phyloP scores from a whole-genome alignment of 129 eudicot species.

The Saposhnikovia divaricata region DNA sequence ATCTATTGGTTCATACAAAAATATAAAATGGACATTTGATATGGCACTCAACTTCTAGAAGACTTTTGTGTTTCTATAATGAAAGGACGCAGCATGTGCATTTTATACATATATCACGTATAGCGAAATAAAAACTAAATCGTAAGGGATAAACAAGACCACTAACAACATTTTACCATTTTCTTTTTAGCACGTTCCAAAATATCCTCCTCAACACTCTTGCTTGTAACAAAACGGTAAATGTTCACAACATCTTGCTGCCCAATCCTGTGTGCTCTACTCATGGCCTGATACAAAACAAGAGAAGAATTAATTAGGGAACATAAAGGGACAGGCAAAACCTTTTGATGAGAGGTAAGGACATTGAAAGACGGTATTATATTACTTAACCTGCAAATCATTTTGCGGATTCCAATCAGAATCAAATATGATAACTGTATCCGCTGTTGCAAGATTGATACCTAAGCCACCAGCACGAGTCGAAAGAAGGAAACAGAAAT shows the following conservation, averaged over 20 bases:
- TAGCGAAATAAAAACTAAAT: not conserved
- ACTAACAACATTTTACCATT: constrained; percentile 43
- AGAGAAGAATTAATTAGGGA: not conserved
- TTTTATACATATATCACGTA: not conserved
- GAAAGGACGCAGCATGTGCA: not conserved
- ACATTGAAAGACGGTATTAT: too few species aligned
- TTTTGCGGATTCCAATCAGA: constrained; percentile 99
- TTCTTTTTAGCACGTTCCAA: constrained; percentile 99
- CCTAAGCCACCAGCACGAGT: constrained; percentile 99
- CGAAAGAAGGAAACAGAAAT: constrained; percentile 97
- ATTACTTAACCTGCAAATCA: constrained; percentile 69
- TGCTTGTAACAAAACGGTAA: constrained; percentile 96
- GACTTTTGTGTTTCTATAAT: not conserved
- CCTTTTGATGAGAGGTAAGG: not conserved
- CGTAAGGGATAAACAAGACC: not conserved
- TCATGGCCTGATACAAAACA: constrained; percentile 69
- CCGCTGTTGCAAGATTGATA: constrained; percentile 97
- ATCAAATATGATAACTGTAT: constrained; percentile 96
- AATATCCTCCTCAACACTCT: constrained; percentile 98
- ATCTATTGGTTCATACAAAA: not conserved
- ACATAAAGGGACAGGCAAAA: not conserved
- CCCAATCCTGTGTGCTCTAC: constrained; percentile 98
- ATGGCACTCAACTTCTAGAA: too few species aligned
- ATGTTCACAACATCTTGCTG: constrained; percentile 99
- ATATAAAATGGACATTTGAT: not conserved